These are phyloP conservation scores for Naganishia cerealis DNA, from an alignment of 1,284 basidiomycete species.

Conservation along the genomic window DNA sequence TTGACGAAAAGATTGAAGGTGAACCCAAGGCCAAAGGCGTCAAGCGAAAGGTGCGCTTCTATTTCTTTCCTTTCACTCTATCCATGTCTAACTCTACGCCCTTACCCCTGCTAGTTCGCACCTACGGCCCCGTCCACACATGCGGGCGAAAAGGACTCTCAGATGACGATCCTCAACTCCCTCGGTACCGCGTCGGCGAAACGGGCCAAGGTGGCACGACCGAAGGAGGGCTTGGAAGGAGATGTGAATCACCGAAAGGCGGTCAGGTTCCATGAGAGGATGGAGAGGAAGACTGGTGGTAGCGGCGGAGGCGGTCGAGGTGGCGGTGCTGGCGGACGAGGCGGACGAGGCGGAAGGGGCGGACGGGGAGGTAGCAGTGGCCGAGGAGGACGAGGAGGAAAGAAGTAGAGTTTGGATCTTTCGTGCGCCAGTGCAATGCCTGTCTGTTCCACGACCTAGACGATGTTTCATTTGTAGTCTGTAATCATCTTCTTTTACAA, in stretches of 20 bases:
- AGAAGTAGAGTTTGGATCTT: background rate
- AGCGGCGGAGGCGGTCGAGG: conserved; percentile 6
- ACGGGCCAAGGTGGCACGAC: conserved; percentile 58
- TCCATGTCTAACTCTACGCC: background rate
- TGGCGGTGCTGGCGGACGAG: background rate
- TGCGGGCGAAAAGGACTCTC: conserved; percentile 67
- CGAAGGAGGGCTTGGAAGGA: conserved; percentile 57
- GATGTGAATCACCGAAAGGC: conserved; percentile 80
- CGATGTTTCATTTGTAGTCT: background rate
- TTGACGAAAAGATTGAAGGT: conserved; percentile 83
- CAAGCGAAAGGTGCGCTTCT: conserved; percentile 77
- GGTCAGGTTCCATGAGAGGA: conserved; percentile 62
- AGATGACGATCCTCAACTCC: conserved; percentile 72
- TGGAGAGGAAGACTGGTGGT: conserved; percentile 35
- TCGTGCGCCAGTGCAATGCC: background rate
- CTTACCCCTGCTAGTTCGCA: conserved; percentile 64
- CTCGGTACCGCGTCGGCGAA: conserved; percentile 67
- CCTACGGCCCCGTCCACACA: conserved; percentile 67
- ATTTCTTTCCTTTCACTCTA: conserved; percentile 32
- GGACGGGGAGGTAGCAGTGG: conserved; percentile 13
- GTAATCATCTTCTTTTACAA: background rate
- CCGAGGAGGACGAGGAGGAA: conserved; percentile 5
- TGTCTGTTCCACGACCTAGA: background rate
- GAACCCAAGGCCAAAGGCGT: conserved; percentile 84
- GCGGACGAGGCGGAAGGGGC: conserved; percentile 10